Evolutionary conservation across 306 rosid genomes (phyloP), one percentile per base, ranked within the genome.

Genomic region (Sesbania bispinosa): DNA sequence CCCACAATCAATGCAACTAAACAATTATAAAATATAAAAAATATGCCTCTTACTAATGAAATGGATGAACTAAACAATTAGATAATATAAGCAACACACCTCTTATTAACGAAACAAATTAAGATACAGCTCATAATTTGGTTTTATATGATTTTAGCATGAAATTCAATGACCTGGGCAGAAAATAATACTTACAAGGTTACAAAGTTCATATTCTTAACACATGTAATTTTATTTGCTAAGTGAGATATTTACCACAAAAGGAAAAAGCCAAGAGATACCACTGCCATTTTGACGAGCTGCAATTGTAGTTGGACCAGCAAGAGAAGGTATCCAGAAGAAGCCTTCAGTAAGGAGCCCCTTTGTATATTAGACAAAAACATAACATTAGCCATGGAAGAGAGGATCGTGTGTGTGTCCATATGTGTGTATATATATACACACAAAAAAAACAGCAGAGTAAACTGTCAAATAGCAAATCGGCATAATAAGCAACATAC

Each of bases 291-390:
- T 89, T 84, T 92, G 95, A 66, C 92, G 91, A 66, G 97, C 84
- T 61, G 93, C 92, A 43, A 92, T 16, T 21, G 96, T 88, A 62
- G 97, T 95, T 50, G 99, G 99, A 76, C 96, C 99, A 75, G 99
- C 93, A 74, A 95, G 88, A 55, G 96, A 91, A 74, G 99, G 99
- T 82, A 95, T 92, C 99, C 99, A 95, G 85, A 95, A 95, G 83
- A 95, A 95, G 53, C 99, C 99, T 80, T 95, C 99, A 4, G 88
- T 83, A 20, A 95, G 97, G 45, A 95, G 97, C 14, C 99, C 99
- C 99, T 95, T 79, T 54, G 19, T 19, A 71, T 19, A 78, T 79
- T 51, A 23, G 36, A 62, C 36, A 69, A 32, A 77, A 62, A 52
- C 67, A 75, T 14, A 29, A 63, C 74, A 80, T 77, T 30, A 79